Base-by-base conservation (phyloP, 192 early-diverging fungal genomes). In the Phlyctochytrium planicorne region DNA sequence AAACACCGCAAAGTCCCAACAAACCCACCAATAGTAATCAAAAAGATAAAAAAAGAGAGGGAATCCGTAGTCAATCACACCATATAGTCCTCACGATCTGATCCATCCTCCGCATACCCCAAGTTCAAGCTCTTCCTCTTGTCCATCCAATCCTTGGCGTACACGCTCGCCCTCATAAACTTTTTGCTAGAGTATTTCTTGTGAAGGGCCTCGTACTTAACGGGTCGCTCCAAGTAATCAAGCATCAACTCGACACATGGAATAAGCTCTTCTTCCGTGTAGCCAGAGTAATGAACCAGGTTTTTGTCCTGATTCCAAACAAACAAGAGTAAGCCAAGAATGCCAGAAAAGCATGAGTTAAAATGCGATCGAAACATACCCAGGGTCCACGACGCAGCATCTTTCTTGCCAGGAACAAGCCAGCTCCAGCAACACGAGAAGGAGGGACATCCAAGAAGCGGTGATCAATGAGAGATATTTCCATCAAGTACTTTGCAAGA, bases 401-500 rank as follows among this genome's bases (percentile, higher is more conserved):
- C 63, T 82, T 78, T 34, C 92, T 82, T 0, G 95, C 90, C 6
- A 97, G 78, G 78, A 82, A 96, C 31, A 92, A 78, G 20, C 87
- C 77, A 0, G 94, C 89, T 6, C 89, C 93, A 17, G 95, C 92
- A 32, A 92, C 76, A 60, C 78, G 69, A 32, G 92, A 94, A 0
- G 94, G 91, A 25, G 87, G 65, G 33, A 67, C 84, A 25, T 64
- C 59, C 36, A 99, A 74, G 63, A 96, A 91, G 27, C 83, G 79
- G 66, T 94, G 87, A 74, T 97, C 94, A 40, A 97, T 70, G 12
- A 95, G 79, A 25, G 93, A 85, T 14, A 99, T 87, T 78, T 99
- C 97, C 92, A 97, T 91, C 52, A 97, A 81, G 66, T 95, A 99
- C 78, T 99, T 97, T 29, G 93, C 95, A 20, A 97, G 71, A 0